Base-by-base conservation (phyloP, 2,329 filamentous ascomycete species). In the Alternaria sp. region DNA sequence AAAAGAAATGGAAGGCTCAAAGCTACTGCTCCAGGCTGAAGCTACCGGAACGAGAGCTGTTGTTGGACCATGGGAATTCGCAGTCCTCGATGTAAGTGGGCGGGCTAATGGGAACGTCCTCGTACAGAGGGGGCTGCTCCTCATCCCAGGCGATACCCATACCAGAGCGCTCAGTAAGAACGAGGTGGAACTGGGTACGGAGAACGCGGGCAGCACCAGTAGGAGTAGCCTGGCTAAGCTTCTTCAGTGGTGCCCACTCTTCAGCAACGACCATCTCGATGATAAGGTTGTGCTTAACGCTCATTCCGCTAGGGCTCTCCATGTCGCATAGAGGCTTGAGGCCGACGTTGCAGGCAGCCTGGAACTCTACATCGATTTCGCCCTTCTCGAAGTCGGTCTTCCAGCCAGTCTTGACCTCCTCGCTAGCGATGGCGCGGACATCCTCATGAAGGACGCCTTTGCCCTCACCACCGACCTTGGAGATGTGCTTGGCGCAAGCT, bases 61-160 rank as follows among this genome's bases (percentile, higher is more conserved):
- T 55, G 44, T 48, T 65, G 9, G 75, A 68, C 6, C 60, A 62
- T 25, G 68, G 65, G 14, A 67, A 62, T 25, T 74, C 71, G 63
- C 66, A 73, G 16, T 77, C 73, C 34, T 68, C 68, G 30, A 76
- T 65, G 67, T 84, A 85, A 45, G 80, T 80, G 9, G 94, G 94
- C 50, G 94, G 94, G 71, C 90, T 93, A 2, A 89, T 90, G 1
- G 94, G 94, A 43, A 98, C 93, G 75, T 98, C 93, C 79, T 95
- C 91, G 80, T 99, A 99, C 68, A 96, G 87, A 1, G 94, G 94
- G 12, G 94, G 94, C 74, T 92, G 89, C 82, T 99, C 94, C 80
- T 97, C 94, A 70, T 98, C 94, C 94, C 95, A 99, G 69, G 91
- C 92, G 71, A 99, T 94, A 52, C 94, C 94, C 76, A 97, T 86